Base-by-base conservation (phyloP, 2,329 filamentous ascomycete genomes). In the Xylaria sp. region DNA sequence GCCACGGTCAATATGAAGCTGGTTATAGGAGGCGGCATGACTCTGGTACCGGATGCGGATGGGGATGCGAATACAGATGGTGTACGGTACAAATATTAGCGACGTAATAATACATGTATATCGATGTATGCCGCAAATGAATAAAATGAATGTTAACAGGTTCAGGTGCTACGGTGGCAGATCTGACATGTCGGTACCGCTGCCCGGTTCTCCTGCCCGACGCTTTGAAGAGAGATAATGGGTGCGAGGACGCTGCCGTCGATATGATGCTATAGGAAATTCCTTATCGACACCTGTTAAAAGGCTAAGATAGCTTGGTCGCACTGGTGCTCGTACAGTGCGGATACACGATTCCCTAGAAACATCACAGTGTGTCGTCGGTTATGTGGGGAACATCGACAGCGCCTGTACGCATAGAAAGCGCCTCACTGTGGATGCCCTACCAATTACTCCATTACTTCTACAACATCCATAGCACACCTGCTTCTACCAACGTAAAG, bases 1-100 rank as follows among this genome's bases (percentile, higher is more conserved):
- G 39, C 62, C 13, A 66, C 67, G 71, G 72, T 64, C 18, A 76
- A 54, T 25, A 70, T 55, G 20, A 75, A 58, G 63, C 68, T 73
- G 61, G 68, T 56, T 20, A 72, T 66, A 23, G 69, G 73, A 63
- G 71, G 65, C 75, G 70, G 64, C 77, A 77, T 78, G 48, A 23
- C 74, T 61, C n/a, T 52, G 57, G 58, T n/a, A 28, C 50, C 59
- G 59, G 63, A 63, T 69, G 41, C 59, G 32, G 55, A 46, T 46
- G 41, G 13, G 41, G 41, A 44, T 44, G 41, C 58, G 59, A 59
- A 60, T 68, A 25, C 54, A 32, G 44, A 39, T 61, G 61, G 18
- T 6, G 34, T 3, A 28, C n/a, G 5, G 41, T 48, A 55, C 28
- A 64, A 7, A 20, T n/a, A 37, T 1, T 37, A 12, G 12, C 41